Percentiles rank a stretch among this genome's conserved stretches.
These are phyloP conservation scores for Centrapalus pauciflorus DNA, from an alignment of 129 eudicot genomes.

Conservation along the genomic window DNA sequence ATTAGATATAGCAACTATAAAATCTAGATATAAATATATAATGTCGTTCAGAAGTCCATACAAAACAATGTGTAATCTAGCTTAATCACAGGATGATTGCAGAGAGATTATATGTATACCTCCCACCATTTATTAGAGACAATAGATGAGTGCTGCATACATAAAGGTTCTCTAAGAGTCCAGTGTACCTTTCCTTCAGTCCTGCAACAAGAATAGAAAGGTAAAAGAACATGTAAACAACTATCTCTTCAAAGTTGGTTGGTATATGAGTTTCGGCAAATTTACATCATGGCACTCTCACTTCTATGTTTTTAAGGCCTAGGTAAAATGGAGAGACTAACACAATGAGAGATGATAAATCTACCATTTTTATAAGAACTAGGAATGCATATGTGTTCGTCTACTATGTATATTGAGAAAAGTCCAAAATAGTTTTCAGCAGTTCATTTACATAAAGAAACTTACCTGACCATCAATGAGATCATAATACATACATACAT, in stretches of 20 bases:
- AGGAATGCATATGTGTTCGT: not conserved
- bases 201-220: constrained; percentile 37
- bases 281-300: constrained; percentile 10
- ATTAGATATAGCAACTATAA: not conserved
- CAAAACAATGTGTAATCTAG: not conserved
- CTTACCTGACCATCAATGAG: not conserved
- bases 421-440: not conserved
- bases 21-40: not conserved
- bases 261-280: not conserved
- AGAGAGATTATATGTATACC: constrained; percentile 34
- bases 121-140: constrained; percentile 48
- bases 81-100: not conserved
- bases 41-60: not conserved
- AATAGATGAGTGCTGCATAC: constrained; percentile 41
- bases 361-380: not conserved
- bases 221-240: not conserved
- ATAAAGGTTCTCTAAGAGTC: constrained; percentile 47
- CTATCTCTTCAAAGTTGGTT: not conserved
- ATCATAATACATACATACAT: too few relatives aligned
- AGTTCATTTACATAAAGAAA: not conserved
- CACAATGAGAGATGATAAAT: not conserved
- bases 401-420: not conserved
- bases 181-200: constrained; percentile 45
- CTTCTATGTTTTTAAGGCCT: not conserved
- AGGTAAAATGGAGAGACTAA: not conserved